Base-by-base conservation (phyloP, 495 filamentous ascomycete genomes). In the Lasiosphaeris hirsuta region DNA sequence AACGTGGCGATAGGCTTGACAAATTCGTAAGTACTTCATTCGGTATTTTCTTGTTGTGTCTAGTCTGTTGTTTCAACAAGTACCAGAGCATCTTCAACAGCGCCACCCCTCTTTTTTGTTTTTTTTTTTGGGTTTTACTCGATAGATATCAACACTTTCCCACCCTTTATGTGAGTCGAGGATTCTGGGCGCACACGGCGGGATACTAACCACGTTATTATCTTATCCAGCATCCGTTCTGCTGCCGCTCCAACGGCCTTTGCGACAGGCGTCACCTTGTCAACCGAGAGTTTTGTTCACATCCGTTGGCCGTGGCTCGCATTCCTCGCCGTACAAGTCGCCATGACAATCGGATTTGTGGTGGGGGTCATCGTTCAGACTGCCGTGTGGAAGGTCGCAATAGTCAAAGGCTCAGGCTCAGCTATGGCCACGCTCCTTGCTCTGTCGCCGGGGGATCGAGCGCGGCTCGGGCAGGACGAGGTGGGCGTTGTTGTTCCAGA, bases 1-100 rank as follows among this genome's bases (percentile, higher is more conserved):
- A 69, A 69, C 39, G 56, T 69, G 36, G 67, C 67, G 10, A 52
- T 54, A 11, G 65, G 62, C 49, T 33, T 69, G 58, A 63, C 64
- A 0, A 69, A 69, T 45, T 37, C 56, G 66, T 62, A 54, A 66
- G 66, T 56, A 15, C 8, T 36, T 6, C 33, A 37, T 43, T 36
- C 45, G n/a, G n/a, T n/a, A 15, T 10, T 23, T 43, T 57, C 19
- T 39, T 44, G 37, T 54, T 51, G 35, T 40, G 57, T 10, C 7
- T 18, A 35, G 10, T n/a, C 15, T 33, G 15, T 23, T 4, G 4
- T n/a, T 17, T 51, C 33, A 40, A 40, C 39, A 1, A 10, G 8
- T 35, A 30, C 46, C 11, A 4, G 10, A 46, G n/a, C 19, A n/a
- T 9, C 14, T 1, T 10, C 19, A 49, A 13, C 14, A 36, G n/a